Conservation (phyloP, 768 basidiomycete species). For the Gymnopilus dilepis region DNA sequence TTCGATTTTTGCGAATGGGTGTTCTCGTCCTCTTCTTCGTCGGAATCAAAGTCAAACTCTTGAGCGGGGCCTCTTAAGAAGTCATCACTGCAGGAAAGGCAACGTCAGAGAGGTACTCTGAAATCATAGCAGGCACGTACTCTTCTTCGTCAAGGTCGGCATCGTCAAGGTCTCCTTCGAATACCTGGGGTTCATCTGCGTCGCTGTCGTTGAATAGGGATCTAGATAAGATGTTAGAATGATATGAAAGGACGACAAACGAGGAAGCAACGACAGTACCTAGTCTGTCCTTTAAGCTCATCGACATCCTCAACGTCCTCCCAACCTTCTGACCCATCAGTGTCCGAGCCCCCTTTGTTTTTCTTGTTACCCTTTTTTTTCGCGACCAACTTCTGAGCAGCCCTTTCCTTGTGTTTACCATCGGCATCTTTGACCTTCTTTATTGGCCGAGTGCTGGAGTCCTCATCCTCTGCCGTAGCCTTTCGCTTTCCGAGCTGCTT, state of each 20-base stretch:
- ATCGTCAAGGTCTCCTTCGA: conserved; percentile 56
- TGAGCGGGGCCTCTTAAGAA: conserved; percentile 53
- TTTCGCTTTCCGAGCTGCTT: conserved; percentile 75
- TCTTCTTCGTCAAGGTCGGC: conserved; percentile 54
- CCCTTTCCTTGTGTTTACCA: conserved; percentile 42
- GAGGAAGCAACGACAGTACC: conserved; percentile 31
- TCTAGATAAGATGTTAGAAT: conserved; percentile 32
- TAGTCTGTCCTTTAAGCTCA: conserved; percentile 47
- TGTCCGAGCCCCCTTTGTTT: conserved; percentile 26
- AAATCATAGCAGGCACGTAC: conserved; percentile 31
- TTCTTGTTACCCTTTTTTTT: conserved; percentile 21
- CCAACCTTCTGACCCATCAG: conserved; percentile 57
- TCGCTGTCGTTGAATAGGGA: conserved; percentile 55
- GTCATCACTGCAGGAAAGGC: conserved; percentile 48
- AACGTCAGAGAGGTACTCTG: conserved; percentile 9
- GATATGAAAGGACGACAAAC: background rate
- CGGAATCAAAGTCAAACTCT: conserved; percentile 70
- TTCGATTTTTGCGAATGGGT: conserved; percentile 57
- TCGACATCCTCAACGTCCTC: conserved; percentile 62
- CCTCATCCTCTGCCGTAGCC: conserved; percentile 48
- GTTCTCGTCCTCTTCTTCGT: conserved; percentile 52
- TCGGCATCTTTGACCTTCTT: conserved; percentile 53
- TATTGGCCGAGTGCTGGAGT: conserved; percentile 39
- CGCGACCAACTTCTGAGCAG: conserved; percentile 25
- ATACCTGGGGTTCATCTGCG: conserved; percentile 37